Evolutionary conservation across 2,329 filamentous ascomycete species (phyloP).

Genomic region (Kalaharituber pfeilii): DNA sequence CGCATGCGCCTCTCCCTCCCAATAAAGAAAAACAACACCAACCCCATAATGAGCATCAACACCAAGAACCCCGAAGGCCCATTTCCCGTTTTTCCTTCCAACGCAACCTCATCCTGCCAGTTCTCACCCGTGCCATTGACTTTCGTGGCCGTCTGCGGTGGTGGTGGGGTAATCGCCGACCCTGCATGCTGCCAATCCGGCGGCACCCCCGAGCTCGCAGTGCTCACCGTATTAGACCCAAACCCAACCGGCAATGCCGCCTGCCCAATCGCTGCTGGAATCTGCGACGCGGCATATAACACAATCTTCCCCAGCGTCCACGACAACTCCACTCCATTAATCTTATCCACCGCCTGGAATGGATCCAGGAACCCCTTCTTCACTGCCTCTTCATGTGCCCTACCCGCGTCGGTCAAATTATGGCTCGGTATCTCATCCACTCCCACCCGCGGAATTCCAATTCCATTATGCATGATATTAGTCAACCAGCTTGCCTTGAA

Average conservation of each 20-base stretch:
- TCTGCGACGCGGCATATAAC: conserved; percentile 77
- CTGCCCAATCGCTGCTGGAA: conserved; percentile 38
- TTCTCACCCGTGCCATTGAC: neutral
- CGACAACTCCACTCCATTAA: conserved; percentile 78
- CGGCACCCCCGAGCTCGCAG: conserved; percentile 38
- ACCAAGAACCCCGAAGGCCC: conserved; percentile 46
- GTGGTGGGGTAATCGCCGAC: neutral
- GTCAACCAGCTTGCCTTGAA: conserved; percentile 98
- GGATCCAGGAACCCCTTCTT: conserved; percentile 61
- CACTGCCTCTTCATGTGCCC: conserved; percentile 47
- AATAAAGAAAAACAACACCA: conserved; percentile 56
- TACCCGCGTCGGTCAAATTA: conserved; percentile 47
- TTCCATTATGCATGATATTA: conserved; percentile 87
- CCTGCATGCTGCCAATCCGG: conserved; percentile 68
- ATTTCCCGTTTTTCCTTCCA: neutral
- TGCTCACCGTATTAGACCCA: conserved; percentile 50
- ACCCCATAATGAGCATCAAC: conserved; percentile 45
- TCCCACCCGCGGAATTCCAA: conserved; percentile 74
- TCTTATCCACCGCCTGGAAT: conserved; percentile 86
- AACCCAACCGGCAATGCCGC: conserved; percentile 63
- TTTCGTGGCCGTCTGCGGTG: conserved; percentile 1
- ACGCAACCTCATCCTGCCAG: neutral
- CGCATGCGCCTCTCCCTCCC: conserved; percentile 47
- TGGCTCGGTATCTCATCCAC: conserved; percentile 46
- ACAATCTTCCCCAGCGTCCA: conserved; percentile 97